Base-by-base conservation (phyloP, 176 grass and related monocot genomes). In the Zea luxurians region DNA sequence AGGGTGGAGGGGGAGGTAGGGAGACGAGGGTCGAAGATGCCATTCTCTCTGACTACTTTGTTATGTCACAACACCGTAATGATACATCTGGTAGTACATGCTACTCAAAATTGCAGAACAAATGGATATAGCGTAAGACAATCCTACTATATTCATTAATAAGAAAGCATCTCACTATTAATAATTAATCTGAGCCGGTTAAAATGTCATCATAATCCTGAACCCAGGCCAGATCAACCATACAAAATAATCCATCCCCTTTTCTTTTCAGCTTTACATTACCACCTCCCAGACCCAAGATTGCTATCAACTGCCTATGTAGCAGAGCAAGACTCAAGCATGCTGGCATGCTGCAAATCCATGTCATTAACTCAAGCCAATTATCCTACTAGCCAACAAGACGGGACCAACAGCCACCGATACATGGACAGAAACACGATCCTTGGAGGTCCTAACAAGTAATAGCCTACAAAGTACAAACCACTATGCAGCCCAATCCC, bases 201-300 rank as follows among this genome's bases (percentile, higher is more conserved):
- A 13, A 37, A 52, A 74, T 2, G 12, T 67, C 8, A 15, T 1
- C 4, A 8, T 41, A 10, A 16, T 73, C 17, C 21, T 58, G 21
- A 73, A 79, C 7, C 48, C 10, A 13, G 48, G 42, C 18, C 16
- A 65, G 42, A 66, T 13, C 18, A 59, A 20, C 21, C 16, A 67
- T 54, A 52, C 37, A 78, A 40, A 85, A 58, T 27, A 63, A 77
- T 49, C 2, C n/a, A 61, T 53, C 37, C 21, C 45, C 15, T 47
- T 53, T 1, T 63, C 17, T 9, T 71, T 71, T 57, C 18, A 12
- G 10, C 8, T 13, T 71, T n/a, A 9, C 53, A 68, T 36, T 15
- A 63, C 57, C 52, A 68, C 45, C 18, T 45, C 4, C 58, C 0
- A 41, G 15, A 18, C 8, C 13, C 13, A 55, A 4, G 7, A 10